Evolutionary conservation across 2,329 filamentous ascomycete species (phyloP), one percentile per base, ranked within the genome.

Genomic region (Tricladium varicosporioides): DNA sequence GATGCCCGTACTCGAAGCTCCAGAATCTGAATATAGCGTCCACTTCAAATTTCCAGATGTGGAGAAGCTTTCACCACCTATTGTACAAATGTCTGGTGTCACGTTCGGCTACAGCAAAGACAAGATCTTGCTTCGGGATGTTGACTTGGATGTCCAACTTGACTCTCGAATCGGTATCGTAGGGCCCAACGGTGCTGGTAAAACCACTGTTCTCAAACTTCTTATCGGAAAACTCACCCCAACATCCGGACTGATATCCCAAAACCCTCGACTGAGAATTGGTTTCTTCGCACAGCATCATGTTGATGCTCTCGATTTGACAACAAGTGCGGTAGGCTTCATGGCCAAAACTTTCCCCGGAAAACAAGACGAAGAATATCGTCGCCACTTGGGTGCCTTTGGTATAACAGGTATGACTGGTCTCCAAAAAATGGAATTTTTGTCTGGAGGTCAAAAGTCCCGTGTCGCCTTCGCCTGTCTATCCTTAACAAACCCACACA

Each of bases 231-330:
- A 91, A 67, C 82, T 99, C 19, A 75, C 84, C 56, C 85, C 94
- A 2, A 85, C 86, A 0, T 80, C 84, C 53, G 94, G 94, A 64
- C 70, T 96, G 56, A 96, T 99, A 63, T 92, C 91, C 5, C 87
- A 92, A 67, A 87, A 99, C 73, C 87, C 94, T 33, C 86, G 94
- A 55, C 81, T 99, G 49, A 87, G 94, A 48, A 83, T 99, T 61
- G 94, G 94, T 46, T 99, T 95, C 83, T 99, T 99, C 70, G 94
- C 94, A 3, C 94, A 99, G 75, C 94, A 99, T 73, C 94, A 99
- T 78, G 92, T 99, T 63, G 94, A 99, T 73, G 93, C 92, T 11
- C 81, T 99, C 48, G 94, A 99, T 72, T 80, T 99, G 63, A 94
- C 85, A 61, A 85, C 85, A 63, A 94, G 89, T 66, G 91, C 94